phyloP scores from a whole-genome alignment of 1,139 yeast species.

The Pichia sp. region DNA sequence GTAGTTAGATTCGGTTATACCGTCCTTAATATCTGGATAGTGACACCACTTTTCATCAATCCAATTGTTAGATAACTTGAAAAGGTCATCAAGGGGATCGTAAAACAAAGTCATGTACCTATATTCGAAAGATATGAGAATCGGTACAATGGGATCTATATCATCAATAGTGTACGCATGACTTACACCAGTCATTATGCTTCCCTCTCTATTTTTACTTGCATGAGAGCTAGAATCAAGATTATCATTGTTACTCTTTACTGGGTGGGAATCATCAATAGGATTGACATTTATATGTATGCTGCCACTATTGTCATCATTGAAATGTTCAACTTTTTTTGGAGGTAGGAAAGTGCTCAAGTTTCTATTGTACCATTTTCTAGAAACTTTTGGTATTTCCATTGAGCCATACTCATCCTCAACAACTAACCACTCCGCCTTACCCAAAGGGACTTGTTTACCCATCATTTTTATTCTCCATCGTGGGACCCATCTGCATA shows the following conservation, averaged over 20 bases:
- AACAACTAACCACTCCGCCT: conserved; percentile 88
- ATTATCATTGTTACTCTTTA: not conserved
- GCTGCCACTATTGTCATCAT: conserved; percentile 18
- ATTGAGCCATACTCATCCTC: conserved; percentile 93
- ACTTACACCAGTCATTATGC: conserved; percentile 10
- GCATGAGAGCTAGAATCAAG: conserved; percentile 1
- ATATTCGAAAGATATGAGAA: conserved; percentile 66
- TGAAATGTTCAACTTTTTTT: conserved; percentile 15
- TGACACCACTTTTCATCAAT: conserved; percentile 72
- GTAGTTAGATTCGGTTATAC: conserved; percentile 64
- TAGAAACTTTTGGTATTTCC: conserved; percentile 50
- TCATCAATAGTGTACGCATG: conserved; percentile 27
- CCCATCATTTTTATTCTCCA: conserved; percentile 70
- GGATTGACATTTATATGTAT: conserved; percentile 11
- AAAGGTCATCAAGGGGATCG: conserved; percentile 82
- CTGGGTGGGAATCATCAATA: conserved; percentile 12
- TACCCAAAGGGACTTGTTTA: conserved; percentile 60
- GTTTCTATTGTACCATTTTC: conserved; percentile 62
- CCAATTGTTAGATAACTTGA: conserved; percentile 83
- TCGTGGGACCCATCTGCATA: conserved; percentile 82
- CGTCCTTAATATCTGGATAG: conserved; percentile 54
- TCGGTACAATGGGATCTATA: conserved; percentile 63
- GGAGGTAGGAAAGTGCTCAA: conserved; percentile 58
- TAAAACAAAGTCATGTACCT: conserved; percentile 80
- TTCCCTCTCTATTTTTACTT: not conserved